Percentiles rank a stretch among this genome's conserved stretches.
Conservation (phyloP, 2,329 filamentous ascomycete genomes). For the Trichocomaceae sp. region DNA sequence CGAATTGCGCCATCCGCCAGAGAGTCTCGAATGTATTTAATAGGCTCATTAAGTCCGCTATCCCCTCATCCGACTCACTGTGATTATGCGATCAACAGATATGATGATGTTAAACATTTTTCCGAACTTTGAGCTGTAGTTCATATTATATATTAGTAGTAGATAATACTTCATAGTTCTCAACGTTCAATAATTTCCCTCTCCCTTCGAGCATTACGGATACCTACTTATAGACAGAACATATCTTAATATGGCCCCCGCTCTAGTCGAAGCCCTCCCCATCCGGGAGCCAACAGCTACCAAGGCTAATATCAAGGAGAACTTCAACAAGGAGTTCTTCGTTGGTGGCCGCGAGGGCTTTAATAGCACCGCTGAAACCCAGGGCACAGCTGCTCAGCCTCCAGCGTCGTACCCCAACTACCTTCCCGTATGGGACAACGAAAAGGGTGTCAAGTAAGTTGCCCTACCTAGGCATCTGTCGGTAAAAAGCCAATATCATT, state of each 20-base stretch:
- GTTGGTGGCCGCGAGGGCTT: constrained; percentile 25
- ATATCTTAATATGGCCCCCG: constrained; percentile 27
- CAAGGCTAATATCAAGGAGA: constrained; percentile 25
- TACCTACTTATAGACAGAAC: background rate
- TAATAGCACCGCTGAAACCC: constrained; percentile 47
- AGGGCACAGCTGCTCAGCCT: constrained; percentile 48
- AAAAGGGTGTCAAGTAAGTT: constrained; percentile 30
- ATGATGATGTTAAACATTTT: background rate
- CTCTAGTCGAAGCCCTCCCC: constrained; percentile 22
- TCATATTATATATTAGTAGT: background rate
- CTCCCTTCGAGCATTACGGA: background rate
- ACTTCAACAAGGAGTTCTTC: constrained; percentile 33
- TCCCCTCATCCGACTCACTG: no score
- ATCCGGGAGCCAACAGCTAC: constrained; percentile 23
- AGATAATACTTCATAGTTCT: background rate
- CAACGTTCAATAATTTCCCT: no score
- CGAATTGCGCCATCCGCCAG: background rate
- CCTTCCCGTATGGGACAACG: constrained; percentile 62
- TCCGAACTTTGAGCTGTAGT: no score
- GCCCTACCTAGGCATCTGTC: no score
- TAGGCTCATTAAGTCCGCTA: background rate
- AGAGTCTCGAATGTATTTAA: background rate
- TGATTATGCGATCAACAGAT: background rate
- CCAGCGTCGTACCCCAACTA: constrained; percentile 64
- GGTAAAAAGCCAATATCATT: no score